Evolutionary conservation across 495 filamentous ascomycete genomes (phyloP).

Genomic region (Tuber magnatum): DNA sequence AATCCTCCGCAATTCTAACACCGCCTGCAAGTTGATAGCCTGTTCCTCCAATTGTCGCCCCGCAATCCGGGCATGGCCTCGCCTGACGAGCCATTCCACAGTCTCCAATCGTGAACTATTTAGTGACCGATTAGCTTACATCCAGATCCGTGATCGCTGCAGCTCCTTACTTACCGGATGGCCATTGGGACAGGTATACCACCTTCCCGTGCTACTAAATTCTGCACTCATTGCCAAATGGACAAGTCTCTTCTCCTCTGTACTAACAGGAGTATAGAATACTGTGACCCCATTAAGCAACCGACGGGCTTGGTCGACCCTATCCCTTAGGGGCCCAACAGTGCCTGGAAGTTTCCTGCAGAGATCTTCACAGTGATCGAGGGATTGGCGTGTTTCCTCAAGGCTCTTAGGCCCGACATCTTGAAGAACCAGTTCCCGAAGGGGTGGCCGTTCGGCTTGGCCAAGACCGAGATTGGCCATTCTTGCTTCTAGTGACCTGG

Average conservation of each 20-base stretch:
- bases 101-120: conserved; percentile 59
- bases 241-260: conserved; percentile 44
- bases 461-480: neutral
- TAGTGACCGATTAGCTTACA: conserved; percentile 13
- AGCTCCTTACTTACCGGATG: conserved; percentile 47
- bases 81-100: conserved; percentile 64
- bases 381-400: conserved; percentile 1
- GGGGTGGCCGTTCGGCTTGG: neutral
- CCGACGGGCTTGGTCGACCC: conserved; percentile 41
- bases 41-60: conserved; percentile 53
- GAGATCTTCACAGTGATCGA: conserved; percentile 15
- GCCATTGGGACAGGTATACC: conserved; percentile 61
- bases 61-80: conserved; percentile 61
- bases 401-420: neutral
- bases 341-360: conserved; percentile 18
- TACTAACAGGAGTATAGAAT: conserved; percentile 42
- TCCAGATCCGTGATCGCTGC: neutral
- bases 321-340: conserved; percentile 19
- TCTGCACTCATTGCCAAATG: conserved; percentile 49
- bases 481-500: neutral
- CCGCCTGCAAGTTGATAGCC: conserved; percentile 49
- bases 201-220: conserved; percentile 55
- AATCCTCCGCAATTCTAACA: conserved; percentile 48
- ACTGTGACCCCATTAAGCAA: conserved; percentile 40
- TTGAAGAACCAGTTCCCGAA: neutral